Percentiles rank a stretch among this genome's conserved stretches.
Conservation (phyloP, 2,329 filamentous ascomycete genomes). For the Huntiella decipiens region DNA sequence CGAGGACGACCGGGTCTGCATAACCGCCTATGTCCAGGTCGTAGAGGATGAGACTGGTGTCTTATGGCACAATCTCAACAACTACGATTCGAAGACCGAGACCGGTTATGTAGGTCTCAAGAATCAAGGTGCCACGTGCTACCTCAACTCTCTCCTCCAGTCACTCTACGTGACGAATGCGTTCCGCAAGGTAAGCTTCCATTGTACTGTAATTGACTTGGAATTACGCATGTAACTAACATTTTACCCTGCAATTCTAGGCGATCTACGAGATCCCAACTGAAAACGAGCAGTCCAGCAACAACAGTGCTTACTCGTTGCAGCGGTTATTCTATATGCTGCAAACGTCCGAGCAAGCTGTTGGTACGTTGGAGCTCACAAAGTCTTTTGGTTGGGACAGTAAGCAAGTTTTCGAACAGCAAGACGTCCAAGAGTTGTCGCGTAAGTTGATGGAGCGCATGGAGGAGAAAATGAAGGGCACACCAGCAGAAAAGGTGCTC, state of each 20-base stretch:
- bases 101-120: constrained; percentile 92
- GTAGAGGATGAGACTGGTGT: constrained; percentile 79
- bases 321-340: constrained; percentile 90
- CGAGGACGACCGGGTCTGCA: constrained; percentile 57
- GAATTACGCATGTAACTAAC: not conserved
- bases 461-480: constrained; percentile 97
- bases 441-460: constrained; percentile 94
- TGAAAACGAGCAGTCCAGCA: constrained; percentile 57
- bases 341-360: constrained; percentile 67
- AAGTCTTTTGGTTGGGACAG: constrained; percentile 98
- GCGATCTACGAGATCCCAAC: constrained; percentile 96
- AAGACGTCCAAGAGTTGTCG: constrained; percentile 93
- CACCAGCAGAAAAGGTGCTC: constrained; percentile 71
- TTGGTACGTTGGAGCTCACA: constrained; percentile 82
- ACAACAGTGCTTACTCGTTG: constrained; percentile 82
- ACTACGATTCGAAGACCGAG: constrained; percentile 98
- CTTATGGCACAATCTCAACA: constrained; percentile 76
- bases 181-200: constrained; percentile 59
- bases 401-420: constrained; percentile 92
- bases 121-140: constrained; percentile 89
- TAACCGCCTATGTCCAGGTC: constrained; percentile 66
- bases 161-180: constrained; percentile 77
- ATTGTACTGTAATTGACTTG: too few relatives aligned
- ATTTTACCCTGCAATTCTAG: constrained; percentile 22
- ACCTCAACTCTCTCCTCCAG: constrained; percentile 68